Evolutionary conservation across 306 rosid species (phyloP).

Genomic region (Dalbergia cultrata): DNA sequence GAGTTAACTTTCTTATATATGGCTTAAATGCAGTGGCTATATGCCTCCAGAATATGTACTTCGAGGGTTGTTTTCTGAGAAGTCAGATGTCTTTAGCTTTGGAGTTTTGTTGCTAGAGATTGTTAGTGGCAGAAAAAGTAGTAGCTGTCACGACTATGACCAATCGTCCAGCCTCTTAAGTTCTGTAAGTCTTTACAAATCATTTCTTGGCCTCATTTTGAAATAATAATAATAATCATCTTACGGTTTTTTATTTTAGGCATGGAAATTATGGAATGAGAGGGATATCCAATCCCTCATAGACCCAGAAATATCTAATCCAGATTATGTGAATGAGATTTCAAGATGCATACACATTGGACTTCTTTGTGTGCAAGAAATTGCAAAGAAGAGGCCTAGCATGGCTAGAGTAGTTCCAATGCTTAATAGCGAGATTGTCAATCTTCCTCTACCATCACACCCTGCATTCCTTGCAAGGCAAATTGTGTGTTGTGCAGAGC

Average conservation of each 20-base stretch:
- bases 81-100: constrained; percentile 47
- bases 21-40: constrained; percentile 38
- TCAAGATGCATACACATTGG: constrained; percentile 34
- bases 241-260: background rate
- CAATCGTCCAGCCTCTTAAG: constrained; percentile 23
- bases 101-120: constrained; percentile 34
- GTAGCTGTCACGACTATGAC: background rate
- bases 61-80: constrained; percentile 29
- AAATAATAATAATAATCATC: too few relatives aligned
- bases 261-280: constrained; percentile 41
- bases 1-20: background rate
- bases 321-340: constrained; percentile 1
- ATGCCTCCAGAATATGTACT: constrained; percentile 48
- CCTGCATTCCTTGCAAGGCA: constrained; percentile 14
- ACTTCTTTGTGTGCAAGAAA: constrained; percentile 36
- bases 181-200: constrained; percentile 22
- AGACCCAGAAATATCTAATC: constrained; percentile 27
- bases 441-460: constrained; percentile 16
- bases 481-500: background rate
- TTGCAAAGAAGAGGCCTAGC: constrained; percentile 31
- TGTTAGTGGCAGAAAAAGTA: background rate
- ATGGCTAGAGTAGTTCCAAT: constrained; percentile 33
- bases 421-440: constrained; percentile 32
- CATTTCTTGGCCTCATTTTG: too few relatives aligned
- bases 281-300: constrained; percentile 2